Evolutionary conservation across 805 yeast genomes (phyloP).

Genomic region (Suhomyces prunicola): DNA sequence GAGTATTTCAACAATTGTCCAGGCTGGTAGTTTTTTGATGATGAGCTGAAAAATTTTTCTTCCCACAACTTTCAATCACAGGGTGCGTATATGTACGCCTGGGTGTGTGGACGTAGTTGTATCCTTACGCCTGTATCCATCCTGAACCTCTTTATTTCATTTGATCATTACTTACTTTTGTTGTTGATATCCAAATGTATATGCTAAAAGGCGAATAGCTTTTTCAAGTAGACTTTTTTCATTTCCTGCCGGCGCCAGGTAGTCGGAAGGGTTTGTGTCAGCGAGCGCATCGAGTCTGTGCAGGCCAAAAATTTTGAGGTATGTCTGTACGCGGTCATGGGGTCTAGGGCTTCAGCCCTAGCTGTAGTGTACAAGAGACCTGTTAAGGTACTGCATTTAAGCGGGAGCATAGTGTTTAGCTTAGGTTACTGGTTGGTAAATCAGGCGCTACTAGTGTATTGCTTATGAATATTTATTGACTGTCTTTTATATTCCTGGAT

Average conservation of each 20-base stretch:
- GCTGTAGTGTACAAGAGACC: neutral
- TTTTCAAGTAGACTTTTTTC: conserved; percentile 7
- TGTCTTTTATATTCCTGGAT: too few species aligned
- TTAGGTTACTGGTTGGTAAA: neutral
- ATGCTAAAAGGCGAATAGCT: conserved; percentile 2
- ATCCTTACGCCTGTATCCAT: neutral
- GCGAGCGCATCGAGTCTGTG: conserved; percentile 5
- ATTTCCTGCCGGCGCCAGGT: conserved; percentile 4
- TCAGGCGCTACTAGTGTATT: neutral
- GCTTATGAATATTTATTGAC: neutral
- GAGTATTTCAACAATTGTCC: neutral
- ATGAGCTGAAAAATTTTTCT: neutral
- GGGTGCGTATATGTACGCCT: neutral
- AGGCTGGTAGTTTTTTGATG: neutral
- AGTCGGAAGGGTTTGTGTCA: conserved; percentile 4
- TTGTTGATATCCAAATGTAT: conserved; percentile 10
- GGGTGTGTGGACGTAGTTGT: neutral
- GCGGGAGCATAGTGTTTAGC: neutral
- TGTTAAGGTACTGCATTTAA: neutral
- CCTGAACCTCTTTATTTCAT: neutral
- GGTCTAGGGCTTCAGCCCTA: conserved; percentile 4
- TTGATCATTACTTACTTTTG: conserved; percentile 7
- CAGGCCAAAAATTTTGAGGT: conserved; percentile 1
- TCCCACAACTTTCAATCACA: neutral
- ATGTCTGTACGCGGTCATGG: neutral